A percentile compares a stretch with the other conserved stretches of the same genome.
Conservation (phyloP, 108 stramenopile species). For the Cyclotella distinguenda region DNA sequence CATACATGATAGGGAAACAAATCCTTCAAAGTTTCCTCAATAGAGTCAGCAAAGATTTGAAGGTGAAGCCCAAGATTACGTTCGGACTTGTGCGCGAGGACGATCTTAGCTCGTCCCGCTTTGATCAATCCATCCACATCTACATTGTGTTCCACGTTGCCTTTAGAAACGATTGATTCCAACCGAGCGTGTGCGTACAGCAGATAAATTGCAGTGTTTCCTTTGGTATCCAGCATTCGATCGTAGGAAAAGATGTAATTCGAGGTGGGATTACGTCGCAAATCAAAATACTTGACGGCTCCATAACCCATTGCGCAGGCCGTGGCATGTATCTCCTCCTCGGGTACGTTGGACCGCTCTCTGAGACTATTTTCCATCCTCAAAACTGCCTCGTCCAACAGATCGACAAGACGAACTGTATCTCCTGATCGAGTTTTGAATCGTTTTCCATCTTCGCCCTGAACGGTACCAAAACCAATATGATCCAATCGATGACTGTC, state of each 20-base stretch:
- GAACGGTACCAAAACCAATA: slow-evolving; percentile 98
- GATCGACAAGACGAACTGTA: slow-evolving; percentile 97
- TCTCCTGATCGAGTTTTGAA: slow-evolving; percentile 98
- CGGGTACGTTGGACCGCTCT: slow-evolving; percentile 81
- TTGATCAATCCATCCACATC: slow-evolving; percentile 78
- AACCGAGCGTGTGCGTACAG: slow-evolving; percentile 97
- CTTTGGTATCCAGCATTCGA: slow-evolving; percentile 97
- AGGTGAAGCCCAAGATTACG: slow-evolving; percentile 91
- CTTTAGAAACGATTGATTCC: slow-evolving; percentile 93
- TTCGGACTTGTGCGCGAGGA: slow-evolving; percentile 84
- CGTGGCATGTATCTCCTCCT: slow-evolving; percentile 81
- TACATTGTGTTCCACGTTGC: slow-evolving; percentile 69
- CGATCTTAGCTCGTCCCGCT: slow-evolving; percentile 48
- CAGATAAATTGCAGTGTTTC: slow-evolving; percentile 99
- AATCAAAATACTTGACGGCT: slow-evolving; percentile 99
- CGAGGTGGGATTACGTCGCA: slow-evolving; percentile 93
- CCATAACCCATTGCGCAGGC: slow-evolving; percentile 98
- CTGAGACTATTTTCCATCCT: slow-evolving; percentile 84
- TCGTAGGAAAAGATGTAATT: slow-evolving; percentile 99
- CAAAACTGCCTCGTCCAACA: slow-evolving; percentile 93
- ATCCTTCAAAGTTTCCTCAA: slow-evolving; percentile 80
- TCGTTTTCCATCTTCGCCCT: slow-evolving; percentile 96
- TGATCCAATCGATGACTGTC: slow-evolving; percentile 84
- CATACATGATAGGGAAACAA: slow-evolving; percentile 95
- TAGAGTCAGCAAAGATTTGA: slow-evolving; percentile 76